A percentile compares a stretch with the other conserved stretches of the same genome.
Conservation (phyloP, 306 rosid genomes). For the Boehmeria nivea region DNA sequence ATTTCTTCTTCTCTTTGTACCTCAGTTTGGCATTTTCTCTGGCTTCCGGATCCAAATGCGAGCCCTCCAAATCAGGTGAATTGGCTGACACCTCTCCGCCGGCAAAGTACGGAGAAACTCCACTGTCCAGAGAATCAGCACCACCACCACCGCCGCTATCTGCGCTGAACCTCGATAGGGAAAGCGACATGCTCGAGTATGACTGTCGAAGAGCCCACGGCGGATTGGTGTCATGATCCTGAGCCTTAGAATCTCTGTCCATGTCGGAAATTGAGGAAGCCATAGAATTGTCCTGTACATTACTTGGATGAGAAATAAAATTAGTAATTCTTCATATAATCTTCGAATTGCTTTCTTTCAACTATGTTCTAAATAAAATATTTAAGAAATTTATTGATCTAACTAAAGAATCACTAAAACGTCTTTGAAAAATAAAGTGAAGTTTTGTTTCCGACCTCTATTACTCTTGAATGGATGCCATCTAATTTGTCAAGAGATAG, state of each 20-base stretch:
- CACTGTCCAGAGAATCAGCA: conserved; percentile 29
- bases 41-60: conserved; percentile 20
- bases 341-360: too few relatives aligned
- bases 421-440: not conserved
- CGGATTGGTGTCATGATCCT: not conserved
- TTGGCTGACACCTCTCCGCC: conserved; percentile 22
- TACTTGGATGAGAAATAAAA: not conserved
- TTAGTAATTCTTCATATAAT: too few relatives aligned
- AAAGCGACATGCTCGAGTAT: conserved; percentile 40
- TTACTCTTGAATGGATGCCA: conserved; percentile 30
- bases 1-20: conserved; percentile 38
- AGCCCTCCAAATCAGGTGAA: conserved; percentile 31
- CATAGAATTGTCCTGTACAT: conserved; percentile 45
- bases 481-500: conserved; percentile 46
- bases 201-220: conserved; percentile 28
- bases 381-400: too few relatives aligned
- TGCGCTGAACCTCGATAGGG: conserved; percentile 31
- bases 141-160: conserved; percentile 22
- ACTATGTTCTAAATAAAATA: too few relatives aligned
- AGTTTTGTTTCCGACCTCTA: conserved; percentile 43
- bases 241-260: conserved; percentile 30
- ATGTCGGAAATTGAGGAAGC: conserved; percentile 29
- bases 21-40: conserved; percentile 27
- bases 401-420: too few relatives aligned
- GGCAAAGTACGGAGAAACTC: conserved; percentile 28